Evolutionary conservation across 2,329 filamentous ascomycete species (phyloP).

Genomic region (Penicillium psychrosexuale): DNA sequence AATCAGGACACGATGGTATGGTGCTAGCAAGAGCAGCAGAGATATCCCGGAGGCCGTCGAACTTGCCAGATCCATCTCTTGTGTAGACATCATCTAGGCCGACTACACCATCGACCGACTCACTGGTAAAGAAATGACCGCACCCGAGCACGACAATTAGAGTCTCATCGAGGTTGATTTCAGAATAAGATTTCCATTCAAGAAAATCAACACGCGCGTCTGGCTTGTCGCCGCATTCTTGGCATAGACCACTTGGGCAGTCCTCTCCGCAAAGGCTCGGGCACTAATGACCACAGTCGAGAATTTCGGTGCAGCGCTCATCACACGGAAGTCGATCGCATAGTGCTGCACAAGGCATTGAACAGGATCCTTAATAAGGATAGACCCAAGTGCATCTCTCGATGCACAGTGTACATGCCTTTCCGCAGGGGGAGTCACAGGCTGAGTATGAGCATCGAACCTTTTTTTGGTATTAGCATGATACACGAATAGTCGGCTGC

Average conservation of each 20-base stretch:
- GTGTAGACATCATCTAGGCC: conserved; percentile 13
- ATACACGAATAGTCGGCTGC: too few relatives aligned
- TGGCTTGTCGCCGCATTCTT: conserved; percentile 10
- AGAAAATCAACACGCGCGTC: conserved; percentile 13
- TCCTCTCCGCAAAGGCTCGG: conserved; percentile 12
- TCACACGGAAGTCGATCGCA: conserved; percentile 13
- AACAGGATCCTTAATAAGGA: conserved; percentile 6
- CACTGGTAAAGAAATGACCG: conserved; percentile 14
- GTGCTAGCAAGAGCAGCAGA: conserved; percentile 8
- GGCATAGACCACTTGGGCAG: conserved; percentile 7
- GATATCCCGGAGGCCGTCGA: conserved; percentile 10
- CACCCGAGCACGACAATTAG: conserved; percentile 10
- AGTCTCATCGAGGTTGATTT: conserved; percentile 14
- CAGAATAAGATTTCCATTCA: conserved; percentile 7
- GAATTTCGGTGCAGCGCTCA: conserved; percentile 3
- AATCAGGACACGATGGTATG: conserved; percentile 10
- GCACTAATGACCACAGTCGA: conserved; percentile 8
- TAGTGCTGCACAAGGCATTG: conserved; percentile 14
- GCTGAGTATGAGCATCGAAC: conserved; percentile 10
- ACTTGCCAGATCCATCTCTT: conserved; percentile 10
- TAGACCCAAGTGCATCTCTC: conserved; percentile 10
- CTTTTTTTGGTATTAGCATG: not conserved
- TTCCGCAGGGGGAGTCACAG: conserved; percentile 7
- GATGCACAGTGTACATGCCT: conserved; percentile 13
- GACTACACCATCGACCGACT: conserved; percentile 12